Percentiles rank a stretch among this genome's conserved stretches.
phyloP scores from a whole-genome alignment of 768 basidiomycete genomes.

The Rhodotorula babjevae region DNA sequence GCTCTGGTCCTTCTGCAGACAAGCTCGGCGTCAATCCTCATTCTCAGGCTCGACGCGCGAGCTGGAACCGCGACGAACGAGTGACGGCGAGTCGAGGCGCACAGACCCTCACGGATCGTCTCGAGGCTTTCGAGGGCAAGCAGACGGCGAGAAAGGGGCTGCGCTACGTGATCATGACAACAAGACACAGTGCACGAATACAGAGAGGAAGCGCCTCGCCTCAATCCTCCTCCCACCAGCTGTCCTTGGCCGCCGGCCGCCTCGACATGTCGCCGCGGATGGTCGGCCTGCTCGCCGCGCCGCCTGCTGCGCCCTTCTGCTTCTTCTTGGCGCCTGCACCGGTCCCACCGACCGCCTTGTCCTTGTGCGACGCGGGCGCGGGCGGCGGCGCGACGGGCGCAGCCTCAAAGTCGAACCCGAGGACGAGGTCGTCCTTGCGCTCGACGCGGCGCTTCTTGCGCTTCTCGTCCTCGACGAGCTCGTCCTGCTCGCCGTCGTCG shows the following conservation, averaged over 20 bases:
- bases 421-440: constrained; percentile 33
- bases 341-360: background rate
- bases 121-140: no score
- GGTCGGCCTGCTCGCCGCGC: background rate
- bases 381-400: no score
- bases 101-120: background rate
- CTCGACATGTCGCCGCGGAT: constrained; percentile 18
- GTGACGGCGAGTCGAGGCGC: no score
- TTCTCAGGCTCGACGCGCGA: no score
- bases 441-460: constrained; percentile 29
- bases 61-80: no score
- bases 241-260: constrained; percentile 10
- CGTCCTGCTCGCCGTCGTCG: constrained; percentile 16
- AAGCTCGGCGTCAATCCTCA: no score
- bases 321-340: constrained; percentile 16
- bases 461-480: constrained; percentile 22
- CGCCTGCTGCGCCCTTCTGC: constrained; percentile 10
- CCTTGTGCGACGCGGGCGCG: background rate
- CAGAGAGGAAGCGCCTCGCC: background rate
- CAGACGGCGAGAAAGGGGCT: no score
- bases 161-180: background rate
- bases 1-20: no score
- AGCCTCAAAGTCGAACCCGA: constrained; percentile 33
- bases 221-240: constrained; percentile 37
- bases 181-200: background rate